phyloP scores from a whole-genome alignment of 2,329 filamentous ascomycete species.

The Penicillium sp. region DNA sequence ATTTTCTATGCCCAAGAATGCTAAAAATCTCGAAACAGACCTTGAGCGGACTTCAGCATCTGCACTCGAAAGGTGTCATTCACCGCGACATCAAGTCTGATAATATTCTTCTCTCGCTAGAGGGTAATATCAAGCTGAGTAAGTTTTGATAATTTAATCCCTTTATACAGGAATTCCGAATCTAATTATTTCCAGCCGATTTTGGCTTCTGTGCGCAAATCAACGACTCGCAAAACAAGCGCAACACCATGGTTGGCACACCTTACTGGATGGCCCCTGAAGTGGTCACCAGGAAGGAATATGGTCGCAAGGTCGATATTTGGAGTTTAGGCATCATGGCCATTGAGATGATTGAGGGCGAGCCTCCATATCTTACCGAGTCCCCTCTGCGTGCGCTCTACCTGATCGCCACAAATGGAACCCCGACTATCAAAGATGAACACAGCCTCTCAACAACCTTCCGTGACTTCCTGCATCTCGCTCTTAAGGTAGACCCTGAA shows the following conservation, averaged over 20 bases:
- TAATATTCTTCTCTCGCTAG: constrained; percentile 89
- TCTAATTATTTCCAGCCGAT: constrained; percentile 65
- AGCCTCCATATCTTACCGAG: constrained; percentile 94
- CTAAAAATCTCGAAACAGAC: constrained; percentile 53
- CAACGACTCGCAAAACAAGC: constrained; percentile 94
- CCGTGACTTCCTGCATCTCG: constrained; percentile 87
- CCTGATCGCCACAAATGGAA: constrained; percentile 95
- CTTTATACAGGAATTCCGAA: neutral
- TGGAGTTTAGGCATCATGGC: constrained; percentile 99
- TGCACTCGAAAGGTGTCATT: constrained; percentile 97
- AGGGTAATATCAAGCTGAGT: constrained; percentile 98
- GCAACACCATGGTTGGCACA: constrained; percentile 98
- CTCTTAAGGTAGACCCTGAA: constrained; percentile 94
- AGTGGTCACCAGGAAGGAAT: constrained; percentile 95
- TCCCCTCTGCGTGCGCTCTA: constrained; percentile 90
- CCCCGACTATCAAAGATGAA: constrained; percentile 91
- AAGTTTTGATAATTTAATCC: constrained; percentile 40
- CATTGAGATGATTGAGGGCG: constrained; percentile 99
- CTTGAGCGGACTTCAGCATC: constrained; percentile 83
- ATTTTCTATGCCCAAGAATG: neutral
- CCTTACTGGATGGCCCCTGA: constrained; percentile 99
- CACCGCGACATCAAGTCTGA: constrained; percentile 99
- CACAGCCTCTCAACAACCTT: constrained; percentile 78
- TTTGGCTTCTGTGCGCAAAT: constrained; percentile 99
- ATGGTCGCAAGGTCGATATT: constrained; percentile 97